Evolutionary conservation across 2,329 filamentous ascomycete species (phyloP).

Genomic region (Corynespora cassiicola): DNA sequence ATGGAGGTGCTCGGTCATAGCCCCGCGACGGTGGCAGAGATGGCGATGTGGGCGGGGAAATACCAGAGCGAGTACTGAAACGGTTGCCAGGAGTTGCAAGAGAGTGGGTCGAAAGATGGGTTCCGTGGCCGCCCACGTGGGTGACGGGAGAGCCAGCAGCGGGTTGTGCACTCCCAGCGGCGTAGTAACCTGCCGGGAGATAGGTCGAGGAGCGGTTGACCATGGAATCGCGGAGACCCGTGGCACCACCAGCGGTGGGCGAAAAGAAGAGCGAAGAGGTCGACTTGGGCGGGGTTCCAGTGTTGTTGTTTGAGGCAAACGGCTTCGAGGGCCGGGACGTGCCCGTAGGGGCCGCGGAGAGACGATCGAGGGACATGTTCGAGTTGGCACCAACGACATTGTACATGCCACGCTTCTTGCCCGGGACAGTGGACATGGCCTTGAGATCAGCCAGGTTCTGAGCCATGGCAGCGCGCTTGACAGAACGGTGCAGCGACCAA

Average conservation of each 20-base stretch:
- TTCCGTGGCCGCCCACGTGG: conserved; percentile 49
- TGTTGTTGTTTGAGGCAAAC: conserved; percentile 29
- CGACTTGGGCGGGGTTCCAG: conserved; percentile 33
- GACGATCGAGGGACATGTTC: conserved; percentile 63
- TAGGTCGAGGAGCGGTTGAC: conserved; percentile 76
- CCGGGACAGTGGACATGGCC: conserved; percentile 56
- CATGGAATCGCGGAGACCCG: conserved; percentile 55
- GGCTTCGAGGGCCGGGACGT: conserved; percentile 36
- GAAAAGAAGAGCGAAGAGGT: conserved; percentile 84
- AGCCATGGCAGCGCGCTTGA: conserved; percentile 81
- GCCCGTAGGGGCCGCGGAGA: conserved; percentile 44
- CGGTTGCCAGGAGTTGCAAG: conserved; percentile 38
- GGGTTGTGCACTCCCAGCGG: conserved; percentile 66
- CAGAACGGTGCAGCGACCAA: conserved; percentile 89
- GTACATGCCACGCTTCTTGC: conserved; percentile 48
- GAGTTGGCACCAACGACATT: conserved; percentile 58
- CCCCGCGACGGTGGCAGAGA: conserved; percentile 44
- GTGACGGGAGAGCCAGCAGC: conserved; percentile 49
- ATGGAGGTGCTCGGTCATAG: conserved; percentile 41
- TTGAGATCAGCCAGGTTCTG: conserved; percentile 76
- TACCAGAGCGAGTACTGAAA: conserved; percentile 38
- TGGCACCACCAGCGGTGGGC: conserved; percentile 73
- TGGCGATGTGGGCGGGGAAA: conserved; percentile 43
- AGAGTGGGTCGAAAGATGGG: conserved; percentile 37
- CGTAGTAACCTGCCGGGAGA: conserved; percentile 90